Base-by-base conservation (phyloP, 1,284 basidiomycete species). In the Volvariella surrecta region DNA sequence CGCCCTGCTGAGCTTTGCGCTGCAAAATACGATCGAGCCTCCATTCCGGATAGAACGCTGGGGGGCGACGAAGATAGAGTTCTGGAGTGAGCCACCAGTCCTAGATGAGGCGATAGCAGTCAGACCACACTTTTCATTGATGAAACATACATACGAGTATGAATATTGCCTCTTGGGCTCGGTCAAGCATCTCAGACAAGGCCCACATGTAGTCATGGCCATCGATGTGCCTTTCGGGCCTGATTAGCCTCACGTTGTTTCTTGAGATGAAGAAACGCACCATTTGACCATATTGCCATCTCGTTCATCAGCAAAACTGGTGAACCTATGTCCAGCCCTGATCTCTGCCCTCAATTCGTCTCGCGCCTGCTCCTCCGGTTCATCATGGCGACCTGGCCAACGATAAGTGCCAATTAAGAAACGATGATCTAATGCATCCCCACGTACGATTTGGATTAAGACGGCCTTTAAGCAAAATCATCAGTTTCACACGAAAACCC, bases 191-290 rank as follows among this genome's bases (percentile, higher is more conserved):
- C 64, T 93, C 90, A 2, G 89, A 90, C 22, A 95, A 60, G 0
- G 93, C 92, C 76, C 86, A 95, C 73, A 96, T 89, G 61, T 94
- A 96, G 65, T 96, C 89, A 47, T 90, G 85, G 0, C 91, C 90
- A 55, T 93, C 90, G 40, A 93, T 74, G 56, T 91, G 88, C 82
- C 84, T 85, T 6, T 6, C 4, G n/a, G 18, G 15, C 43, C 10
- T 8, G 44, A 39, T 42, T 32, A 18, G 9, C 9, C 19, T 18
- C 31, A 19, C 35, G 15, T 7, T 3, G 7, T 30, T 2, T 19
- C 35, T 8, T 10, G 6, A 19, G 13, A 28, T 11, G 22, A 16
- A 37, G 11, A 16, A 3, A 41, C 68, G 32, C 48, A 86, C 89
- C 89, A 96, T 65, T 95, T 96, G 39, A 89, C 84, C 39, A 74